Evolutionary conservation across 345 rosid genomes (phyloP), one percentile per base, ranked within the genome.

Genomic region (Lenwebbia sp.): DNA sequence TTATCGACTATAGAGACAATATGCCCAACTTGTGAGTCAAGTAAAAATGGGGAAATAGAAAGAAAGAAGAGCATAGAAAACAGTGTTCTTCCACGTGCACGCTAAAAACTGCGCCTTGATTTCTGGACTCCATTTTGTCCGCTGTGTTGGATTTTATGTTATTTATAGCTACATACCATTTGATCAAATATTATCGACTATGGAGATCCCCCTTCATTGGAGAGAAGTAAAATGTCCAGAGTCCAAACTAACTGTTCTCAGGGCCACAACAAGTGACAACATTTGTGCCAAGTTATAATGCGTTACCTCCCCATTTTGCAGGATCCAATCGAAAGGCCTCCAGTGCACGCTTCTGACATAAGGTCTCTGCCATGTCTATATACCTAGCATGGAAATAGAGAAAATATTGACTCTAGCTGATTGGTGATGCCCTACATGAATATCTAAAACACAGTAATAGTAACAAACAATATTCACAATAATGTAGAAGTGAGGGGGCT

Each of bases 221-320:
- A 28, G 56, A 83, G 58, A 83, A 83, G 47, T 58, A 53, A 82
- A 51, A 83, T 37, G 44, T 83, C n/a, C 33, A 52, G 47, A 70
- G 81, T 70, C 47, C 47, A 70, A 4, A 10, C 7, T 70, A 37
- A 37, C 14, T 19, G 26, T 70, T 70, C 47, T 70, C 47, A 70
- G 47, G 47, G 26, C 47, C 81, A 70, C 47, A 37, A 37, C 47
- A 70, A 70, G 13, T 11, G 1, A 65, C 25, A 8, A 33, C 2
- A 3, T 1, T 21, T 70, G 23, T 13, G 11, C 9, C 12, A 5
- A 60, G 55, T 11, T 11, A 84, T 6, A 53, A 40, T 76, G 50
- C 85, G 57, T 88, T 92, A 95, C 98, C 98, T 95, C 98, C 98
- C 99, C 99, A 97, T 90, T 92, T 95, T 26, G 92, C 93, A 87